Conservation (phyloP, 106 monocot genomes). For the Dactylorhiza incarnata region DNA sequence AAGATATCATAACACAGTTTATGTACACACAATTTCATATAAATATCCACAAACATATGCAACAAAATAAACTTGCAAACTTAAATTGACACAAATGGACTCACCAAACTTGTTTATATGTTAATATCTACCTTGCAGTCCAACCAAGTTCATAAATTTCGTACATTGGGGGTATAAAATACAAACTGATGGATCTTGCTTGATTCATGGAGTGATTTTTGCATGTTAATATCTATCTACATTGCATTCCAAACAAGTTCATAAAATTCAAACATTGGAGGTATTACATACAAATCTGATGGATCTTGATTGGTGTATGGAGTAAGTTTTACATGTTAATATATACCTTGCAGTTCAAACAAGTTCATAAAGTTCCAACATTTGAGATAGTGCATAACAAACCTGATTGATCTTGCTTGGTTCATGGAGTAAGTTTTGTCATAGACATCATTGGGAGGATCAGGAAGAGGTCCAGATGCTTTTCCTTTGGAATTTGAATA, state of each 20-base stretch:
- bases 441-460: constrained; percentile 31
- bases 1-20: no score
- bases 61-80: not conserved
- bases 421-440: constrained; percentile 40
- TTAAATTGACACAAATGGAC: not conserved
- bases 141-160: not conserved
- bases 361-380: not conserved
- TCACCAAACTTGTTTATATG: not conserved
- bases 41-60: no score
- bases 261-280: no score
- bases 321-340: no score
- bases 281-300: no score
- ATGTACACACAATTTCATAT: no score
- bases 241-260: no score
- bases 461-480: constrained; percentile 36
- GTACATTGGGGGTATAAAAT: no score
- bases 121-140: not conserved
- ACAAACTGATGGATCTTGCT: no score
- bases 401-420: constrained; percentile 37
- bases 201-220: no score
- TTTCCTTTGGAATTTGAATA: constrained; percentile 59
- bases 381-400: not conserved
- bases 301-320: no score
- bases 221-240: no score
- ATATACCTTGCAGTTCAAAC: not conserved